Evolutionary conservation across 768 basidiomycete species (phyloP).

Genomic region (Collybia sordida): DNA sequence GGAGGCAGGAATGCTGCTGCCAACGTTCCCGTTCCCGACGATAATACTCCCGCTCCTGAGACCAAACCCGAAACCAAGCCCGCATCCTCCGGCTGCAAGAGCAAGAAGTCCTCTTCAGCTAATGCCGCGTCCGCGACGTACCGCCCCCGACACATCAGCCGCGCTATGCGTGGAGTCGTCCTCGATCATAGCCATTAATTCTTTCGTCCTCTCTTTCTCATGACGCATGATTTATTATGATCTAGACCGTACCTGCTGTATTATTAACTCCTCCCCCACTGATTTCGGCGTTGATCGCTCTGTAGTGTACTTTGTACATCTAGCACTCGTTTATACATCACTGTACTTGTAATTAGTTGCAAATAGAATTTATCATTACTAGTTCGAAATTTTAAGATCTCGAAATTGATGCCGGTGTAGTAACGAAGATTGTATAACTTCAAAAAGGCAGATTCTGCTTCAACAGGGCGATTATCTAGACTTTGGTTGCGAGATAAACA

Average conservation of each 20-base stretch:
- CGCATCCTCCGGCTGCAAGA: constrained; percentile 1
- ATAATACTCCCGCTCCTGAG: neutral
- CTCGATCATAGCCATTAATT: constrained; percentile 7
- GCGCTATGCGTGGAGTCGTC: constrained; percentile 27
- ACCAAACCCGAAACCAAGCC: neutral
- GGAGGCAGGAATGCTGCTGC: constrained; percentile 2
- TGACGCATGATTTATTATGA: constrained; percentile 1
- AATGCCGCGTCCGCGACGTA: constrained; percentile 3
- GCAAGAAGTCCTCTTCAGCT: constrained; percentile 2
- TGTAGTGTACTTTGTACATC: neutral
- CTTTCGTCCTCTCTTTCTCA: neutral
- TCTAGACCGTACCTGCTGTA: neutral
- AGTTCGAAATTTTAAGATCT: too few species aligned
- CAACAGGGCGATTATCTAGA: too few species aligned
- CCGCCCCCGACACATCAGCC: constrained; percentile 26
- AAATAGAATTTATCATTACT: too few species aligned
- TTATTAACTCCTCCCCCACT: neutral
- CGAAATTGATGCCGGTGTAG: too few species aligned
- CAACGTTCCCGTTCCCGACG: constrained; percentile 13
- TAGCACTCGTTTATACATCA: too few species aligned
- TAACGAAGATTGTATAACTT: too few species aligned
- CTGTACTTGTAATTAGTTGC: too few species aligned
- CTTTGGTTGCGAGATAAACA: too few species aligned
- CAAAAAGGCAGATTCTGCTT: too few species aligned
- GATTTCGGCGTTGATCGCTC: neutral